phyloP scores from a whole-genome alignment of 177 flowering plant species.

The Vitis hybrid region DNA sequence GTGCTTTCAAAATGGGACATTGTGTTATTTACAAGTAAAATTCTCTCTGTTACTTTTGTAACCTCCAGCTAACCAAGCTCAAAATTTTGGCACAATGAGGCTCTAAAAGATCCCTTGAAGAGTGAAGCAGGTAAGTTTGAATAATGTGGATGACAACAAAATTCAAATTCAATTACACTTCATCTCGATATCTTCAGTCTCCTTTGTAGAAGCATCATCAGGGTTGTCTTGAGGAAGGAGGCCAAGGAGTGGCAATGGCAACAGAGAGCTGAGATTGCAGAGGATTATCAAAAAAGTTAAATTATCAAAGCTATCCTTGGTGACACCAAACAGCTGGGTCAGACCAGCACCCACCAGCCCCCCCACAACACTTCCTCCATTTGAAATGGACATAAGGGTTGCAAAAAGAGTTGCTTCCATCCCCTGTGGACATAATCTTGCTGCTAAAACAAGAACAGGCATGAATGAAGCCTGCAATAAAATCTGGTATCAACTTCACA shows the following conservation, averaged over 20 bases:
- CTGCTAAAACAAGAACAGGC: slow-evolving; percentile 97
- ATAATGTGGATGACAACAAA: neutral
- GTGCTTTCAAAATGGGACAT: too few relatives aligned
- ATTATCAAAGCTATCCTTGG: slow-evolving; percentile 81
- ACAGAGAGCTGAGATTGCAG: slow-evolving; percentile 91
- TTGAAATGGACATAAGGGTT: slow-evolving; percentile 95
- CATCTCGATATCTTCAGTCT: slow-evolving; percentile 53
- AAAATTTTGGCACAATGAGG: neutral
- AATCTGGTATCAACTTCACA: neutral
- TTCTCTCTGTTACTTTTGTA: neutral
- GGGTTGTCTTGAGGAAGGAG: slow-evolving; percentile 72
- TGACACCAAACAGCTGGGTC: slow-evolving; percentile 82
- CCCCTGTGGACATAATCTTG: slow-evolving; percentile 86
- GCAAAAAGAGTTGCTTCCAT: slow-evolving; percentile 99
- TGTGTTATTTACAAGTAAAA: neutral
- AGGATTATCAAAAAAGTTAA: slow-evolving; percentile 65
- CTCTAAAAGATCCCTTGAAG: neutral
- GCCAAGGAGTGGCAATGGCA: slow-evolving; percentile 89
- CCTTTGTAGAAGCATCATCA: slow-evolving; percentile 33
- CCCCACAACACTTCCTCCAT: slow-evolving; percentile 88
- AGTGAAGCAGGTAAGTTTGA: neutral
- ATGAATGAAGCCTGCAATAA: slow-evolving; percentile 86
- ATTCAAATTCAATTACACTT: slow-evolving; percentile 54
- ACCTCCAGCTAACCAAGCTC: neutral
- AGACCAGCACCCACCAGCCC: slow-evolving; percentile 92